Evolutionary conservation across 768 basidiomycete genomes (phyloP).

Genomic region (Mycena vulgaris): DNA sequence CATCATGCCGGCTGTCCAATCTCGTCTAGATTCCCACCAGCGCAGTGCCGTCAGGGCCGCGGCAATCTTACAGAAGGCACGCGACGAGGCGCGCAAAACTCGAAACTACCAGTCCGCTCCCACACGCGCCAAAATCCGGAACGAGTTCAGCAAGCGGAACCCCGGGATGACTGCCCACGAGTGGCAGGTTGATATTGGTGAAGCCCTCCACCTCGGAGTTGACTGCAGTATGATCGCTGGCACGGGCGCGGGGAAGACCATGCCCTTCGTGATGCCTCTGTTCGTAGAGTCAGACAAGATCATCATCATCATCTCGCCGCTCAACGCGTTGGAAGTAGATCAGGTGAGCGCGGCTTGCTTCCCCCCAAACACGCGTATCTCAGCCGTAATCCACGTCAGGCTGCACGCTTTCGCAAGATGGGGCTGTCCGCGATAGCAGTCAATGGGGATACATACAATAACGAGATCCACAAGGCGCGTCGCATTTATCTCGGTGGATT

Average conservation of each 20-base stretch:
- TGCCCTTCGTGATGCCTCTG: constrained; percentile 34
- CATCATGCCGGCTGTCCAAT: not conserved
- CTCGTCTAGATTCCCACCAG: not conserved
- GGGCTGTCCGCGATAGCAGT: not conserved
- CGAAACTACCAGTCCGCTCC: not conserved
- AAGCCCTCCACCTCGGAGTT: constrained; percentile 37
- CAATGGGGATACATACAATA: constrained; percentile 2
- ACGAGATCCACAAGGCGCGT: constrained; percentile 1
- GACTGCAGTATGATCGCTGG: constrained; percentile 13
- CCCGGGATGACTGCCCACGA: constrained; percentile 31
- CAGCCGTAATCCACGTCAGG: not conserved
- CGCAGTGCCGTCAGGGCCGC: not conserved
- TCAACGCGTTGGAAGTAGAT: constrained; percentile 14
- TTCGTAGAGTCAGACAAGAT: constrained; percentile 2
- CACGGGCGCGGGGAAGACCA: constrained; percentile 27
- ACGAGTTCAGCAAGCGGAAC: constrained; percentile 10
- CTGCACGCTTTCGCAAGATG: not conserved
- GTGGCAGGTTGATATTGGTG: constrained; percentile 47
- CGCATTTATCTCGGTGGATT: not conserved
- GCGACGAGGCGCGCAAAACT: not conserved
- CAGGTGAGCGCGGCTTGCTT: not conserved
- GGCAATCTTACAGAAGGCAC: not conserved
- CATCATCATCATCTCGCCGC: constrained; percentile 9
- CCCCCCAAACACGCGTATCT: not conserved
- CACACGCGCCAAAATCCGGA: constrained; percentile 22